Conservation (phyloP, 805 yeast genomes). For the Saccharomycopsis babjevae region DNA sequence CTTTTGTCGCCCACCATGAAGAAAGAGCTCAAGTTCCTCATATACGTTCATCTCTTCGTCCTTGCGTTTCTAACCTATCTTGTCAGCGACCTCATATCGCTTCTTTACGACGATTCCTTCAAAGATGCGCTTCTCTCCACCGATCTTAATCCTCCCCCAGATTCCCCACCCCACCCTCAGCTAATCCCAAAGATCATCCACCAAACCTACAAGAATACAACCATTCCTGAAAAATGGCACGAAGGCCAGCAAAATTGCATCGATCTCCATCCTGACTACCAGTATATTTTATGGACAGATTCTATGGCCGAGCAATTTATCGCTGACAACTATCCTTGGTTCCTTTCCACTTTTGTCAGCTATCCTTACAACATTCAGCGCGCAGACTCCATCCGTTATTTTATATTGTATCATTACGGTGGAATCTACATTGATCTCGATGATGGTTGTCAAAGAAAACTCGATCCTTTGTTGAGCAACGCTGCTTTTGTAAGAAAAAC, state of each 20-base stretch:
- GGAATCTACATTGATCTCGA: conserved; percentile 88
- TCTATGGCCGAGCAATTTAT: conserved; percentile 72
- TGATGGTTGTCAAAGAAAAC: conserved; percentile 69
- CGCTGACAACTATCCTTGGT: conserved; percentile 77
- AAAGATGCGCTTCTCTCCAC: conserved; percentile 51
- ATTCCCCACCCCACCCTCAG: conserved; percentile 16
- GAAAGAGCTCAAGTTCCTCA: conserved; percentile 51
- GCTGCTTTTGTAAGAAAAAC: conserved; percentile 87
- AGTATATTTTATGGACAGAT: conserved; percentile 87
- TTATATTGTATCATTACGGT: conserved; percentile 73
- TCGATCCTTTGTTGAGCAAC: conserved; percentile 72
- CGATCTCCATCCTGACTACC: conserved; percentile 77
- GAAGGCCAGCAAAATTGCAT: conserved; percentile 68
- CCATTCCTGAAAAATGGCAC: conserved; percentile 75
- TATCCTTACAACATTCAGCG: conserved; percentile 78
- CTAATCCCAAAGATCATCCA: conserved; percentile 85
- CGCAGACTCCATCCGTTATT: conserved; percentile 86
- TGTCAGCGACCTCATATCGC: conserved; percentile 61
- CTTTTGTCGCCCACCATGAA: conserved; percentile 23
- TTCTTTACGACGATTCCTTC: conserved; percentile 63
- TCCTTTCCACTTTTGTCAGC: conserved; percentile 62
- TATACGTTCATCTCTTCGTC: conserved; percentile 49
- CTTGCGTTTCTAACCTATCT: conserved; percentile 47
- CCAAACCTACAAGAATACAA: conserved; percentile 76
- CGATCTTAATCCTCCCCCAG: conserved; percentile 53